Base-by-base conservation (phyloP, 1,139 yeast species). In the Debaryomyces coudertii region DNA sequence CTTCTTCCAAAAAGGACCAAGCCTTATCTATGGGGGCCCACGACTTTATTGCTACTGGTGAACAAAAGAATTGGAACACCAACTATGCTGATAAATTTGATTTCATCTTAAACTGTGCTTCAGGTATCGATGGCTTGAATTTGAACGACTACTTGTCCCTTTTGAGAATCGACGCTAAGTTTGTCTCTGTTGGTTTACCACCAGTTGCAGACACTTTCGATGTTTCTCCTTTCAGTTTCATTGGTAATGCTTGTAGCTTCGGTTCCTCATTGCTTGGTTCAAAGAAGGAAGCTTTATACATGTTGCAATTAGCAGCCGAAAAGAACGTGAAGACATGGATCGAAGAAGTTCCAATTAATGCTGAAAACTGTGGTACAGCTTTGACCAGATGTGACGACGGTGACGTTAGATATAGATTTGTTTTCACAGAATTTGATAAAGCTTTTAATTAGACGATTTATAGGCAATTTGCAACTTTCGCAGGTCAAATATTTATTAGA, bases 371-470 rank as follows among this genome's bases (percentile, higher is more conserved):
- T 41, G 52, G 58, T 18, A 53, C 50, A 33, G 76, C 69, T 2
- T 63, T 72, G 54, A 55, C 63, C 28, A 66, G 71, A 54, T 58
- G 64, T 41, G 59, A 57, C 12, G 53, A 66, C 28, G 83, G 84
- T 57, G 85, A 83, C 51, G 86, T 83, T 46, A 77, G 79, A 55
- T 85, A 82, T 63, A 79, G 90, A 69, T 80, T 82, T 58, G 84
- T 84, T 9, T 69, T 85, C 57, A 77, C 80, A 45, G 83, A 79
- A 16, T 79, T 71, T 58, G 81, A 80, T 51, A 70, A 80, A 43
- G 43, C 48, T 7, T 43, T 52, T 11, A 48, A 51, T 25, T 33
- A 42, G 64, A 61, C 38, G 58, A 16, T 8, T 18, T 18, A 25
- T 25, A 25, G 12, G 7, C 12, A 25, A 25, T n/a, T 25, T 8